Evolutionary conservation across 345 rosid species (phyloP).

Genomic region (Linum trigynum): DNA sequence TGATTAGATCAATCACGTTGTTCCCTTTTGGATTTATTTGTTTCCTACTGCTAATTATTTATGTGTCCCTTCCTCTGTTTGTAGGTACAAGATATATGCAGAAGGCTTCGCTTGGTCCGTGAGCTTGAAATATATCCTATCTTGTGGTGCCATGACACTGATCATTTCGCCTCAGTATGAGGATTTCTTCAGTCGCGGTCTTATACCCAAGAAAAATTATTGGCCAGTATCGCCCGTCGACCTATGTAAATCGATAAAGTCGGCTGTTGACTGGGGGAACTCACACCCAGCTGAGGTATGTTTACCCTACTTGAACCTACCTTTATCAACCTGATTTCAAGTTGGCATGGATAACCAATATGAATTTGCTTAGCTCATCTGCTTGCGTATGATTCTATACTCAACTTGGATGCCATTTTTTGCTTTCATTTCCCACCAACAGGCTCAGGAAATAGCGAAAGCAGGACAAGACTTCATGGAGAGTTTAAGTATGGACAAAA

Average conservation of each 20-base stretch:
- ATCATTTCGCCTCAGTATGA: slow-evolving; percentile 71
- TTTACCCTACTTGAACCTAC: neutral
- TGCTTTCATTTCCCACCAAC: neutral
- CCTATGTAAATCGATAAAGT: slow-evolving; percentile 59
- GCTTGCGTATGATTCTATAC: neutral
- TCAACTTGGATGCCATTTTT: neutral
- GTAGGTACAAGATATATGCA: slow-evolving; percentile 85
- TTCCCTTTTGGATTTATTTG: too few relatives aligned
- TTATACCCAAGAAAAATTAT: slow-evolving; percentile 55
- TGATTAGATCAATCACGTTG: too few relatives aligned
- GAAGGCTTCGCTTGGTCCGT: slow-evolving; percentile 99
- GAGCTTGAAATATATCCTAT: slow-evolving; percentile 77
- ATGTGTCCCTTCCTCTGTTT: slow-evolving; percentile 1
- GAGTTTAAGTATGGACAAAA: slow-evolving; percentile 50
- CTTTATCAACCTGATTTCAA: neutral
- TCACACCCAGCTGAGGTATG: slow-evolving; percentile 51
- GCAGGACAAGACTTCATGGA: slow-evolving; percentile 70
- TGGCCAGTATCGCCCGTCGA: slow-evolving; percentile 68
- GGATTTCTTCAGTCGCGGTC: slow-evolving; percentile 85
- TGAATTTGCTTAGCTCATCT: neutral
- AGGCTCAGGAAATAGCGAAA: slow-evolving; percentile 73
- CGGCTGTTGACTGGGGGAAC: slow-evolving; percentile 86
- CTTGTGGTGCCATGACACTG: slow-evolving; percentile 75
- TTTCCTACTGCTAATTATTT: neutral
- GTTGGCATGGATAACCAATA: too few relatives aligned